Base-by-base conservation (phyloP, 805 yeast species). In the Candida insectorum region DNA sequence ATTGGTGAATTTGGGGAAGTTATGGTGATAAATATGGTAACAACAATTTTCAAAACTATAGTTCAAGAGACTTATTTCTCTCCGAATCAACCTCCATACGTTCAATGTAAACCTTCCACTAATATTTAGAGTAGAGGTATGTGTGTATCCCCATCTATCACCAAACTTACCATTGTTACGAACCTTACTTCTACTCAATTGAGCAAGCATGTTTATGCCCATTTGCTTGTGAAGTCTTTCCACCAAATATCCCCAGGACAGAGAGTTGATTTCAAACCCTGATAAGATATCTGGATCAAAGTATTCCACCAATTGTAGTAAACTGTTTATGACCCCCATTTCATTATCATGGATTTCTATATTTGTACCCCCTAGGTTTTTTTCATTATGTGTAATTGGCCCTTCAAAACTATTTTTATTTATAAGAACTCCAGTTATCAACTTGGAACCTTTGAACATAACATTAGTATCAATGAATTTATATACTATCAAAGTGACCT, bases 201-300 rank as follows among this genome's bases (percentile, higher is more conserved):
- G 72, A 0, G 67, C 61, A n/a, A 73, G 53, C 3, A 87, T 43
- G 44, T 85, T 82, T 9, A 71, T 56, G 2, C 72, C 73, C 47
- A 68, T 68, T 2, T 51, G 57, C 0, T 37, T 40, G 12, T 63
- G 52, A 36, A 74, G 70, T 28, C 98, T 55, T 33, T 85, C 93
- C 16, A 85, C 68, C 0, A 89, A 33, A 48, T 85, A 93, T 0
- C 98, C 97, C 97, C 97, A 91, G 0, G 97, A 85, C 0, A 73
- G 48, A 1, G 79, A 61, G 42, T 86, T 84, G 5, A 86, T 71
- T 49, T 93, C 98, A 53, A 73, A 93, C 0, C 97, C 97, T 0
- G 85, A 71, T 5, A 93, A 50, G 19, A 93, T 76, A 53, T 93
- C 98, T 0, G 97, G 97, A 51, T 93, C 97, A 32, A 77, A 67